These are phyloP conservation scores for Leucoagaricus sp. DNA, from an alignment of 1,284 basidiomycete genomes.

Conservation along the genomic window DNA sequence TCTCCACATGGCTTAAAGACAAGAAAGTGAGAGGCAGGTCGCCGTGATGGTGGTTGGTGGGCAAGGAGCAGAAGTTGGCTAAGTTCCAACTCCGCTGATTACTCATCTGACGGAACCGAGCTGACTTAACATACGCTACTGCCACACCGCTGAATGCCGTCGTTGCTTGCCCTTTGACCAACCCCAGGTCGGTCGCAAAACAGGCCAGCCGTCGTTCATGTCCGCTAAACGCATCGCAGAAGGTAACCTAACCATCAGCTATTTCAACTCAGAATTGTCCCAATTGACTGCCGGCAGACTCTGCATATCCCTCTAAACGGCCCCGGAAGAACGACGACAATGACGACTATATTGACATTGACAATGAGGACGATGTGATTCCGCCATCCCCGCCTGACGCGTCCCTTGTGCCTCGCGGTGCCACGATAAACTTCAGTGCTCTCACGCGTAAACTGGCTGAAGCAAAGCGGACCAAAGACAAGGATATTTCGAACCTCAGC, in stretches of 20 bases:
- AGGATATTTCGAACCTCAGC: conserved; percentile 42
- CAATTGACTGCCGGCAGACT: conserved; percentile 28
- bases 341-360: conserved; percentile 56
- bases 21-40: conserved; percentile 36
- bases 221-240: conserved; percentile 51
- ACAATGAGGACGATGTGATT: conserved; percentile 56
- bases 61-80: conserved; percentile 17
- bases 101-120: conserved; percentile 17
- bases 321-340: conserved; percentile 47
- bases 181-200: neutral
- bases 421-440: conserved; percentile 82
- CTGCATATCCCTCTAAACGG: conserved; percentile 52
- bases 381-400: conserved; percentile 54
- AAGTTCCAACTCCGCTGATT: conserved; percentile 32
- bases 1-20: conserved; percentile 68
- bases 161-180: neutral
- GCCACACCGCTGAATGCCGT: neutral
- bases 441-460: conserved; percentile 75
- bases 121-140: neutral
- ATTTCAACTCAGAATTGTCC: conserved; percentile 28
- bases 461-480: conserved; percentile 47
- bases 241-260: conserved; percentile 36
- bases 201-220: conserved; percentile 29
- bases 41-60: conserved; percentile 30
- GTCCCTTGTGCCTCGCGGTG: conserved; percentile 61